Conservation (phyloP, 75 land plant genomes). For the Pinus taeda region DNA sequence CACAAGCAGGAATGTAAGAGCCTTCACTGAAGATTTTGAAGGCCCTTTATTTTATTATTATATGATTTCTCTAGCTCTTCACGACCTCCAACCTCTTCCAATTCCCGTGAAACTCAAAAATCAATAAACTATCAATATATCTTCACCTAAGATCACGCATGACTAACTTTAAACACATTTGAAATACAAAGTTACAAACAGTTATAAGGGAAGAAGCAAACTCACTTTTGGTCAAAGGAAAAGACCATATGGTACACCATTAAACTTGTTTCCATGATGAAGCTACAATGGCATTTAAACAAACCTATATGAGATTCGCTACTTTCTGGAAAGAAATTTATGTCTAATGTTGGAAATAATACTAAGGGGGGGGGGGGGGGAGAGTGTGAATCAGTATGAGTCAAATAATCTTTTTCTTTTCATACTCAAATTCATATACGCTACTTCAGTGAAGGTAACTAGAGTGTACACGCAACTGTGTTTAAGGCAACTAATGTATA, state of each 20-base stretch:
- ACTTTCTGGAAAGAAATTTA: not conserved
- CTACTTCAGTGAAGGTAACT: no score
- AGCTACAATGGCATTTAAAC: slow-evolving; percentile 35
- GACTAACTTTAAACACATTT: not conserved
- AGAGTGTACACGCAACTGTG: no score
- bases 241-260: slow-evolving; percentile 80
- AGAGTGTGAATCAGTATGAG: no score
- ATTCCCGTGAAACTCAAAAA: slow-evolving; percentile 39
- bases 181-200: not conserved
- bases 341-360: no score
- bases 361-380: no score
- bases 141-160: not conserved
- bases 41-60: slow-evolving; percentile 30
- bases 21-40: not conserved
- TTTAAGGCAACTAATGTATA: no score
- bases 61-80: slow-evolving; percentile 74
- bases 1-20: not conserved
- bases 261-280: slow-evolving; percentile 74
- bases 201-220: not conserved
- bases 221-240: slow-evolving; percentile 74
- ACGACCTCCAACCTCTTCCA: slow-evolving; percentile 64
- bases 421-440: no score
- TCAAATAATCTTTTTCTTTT: no score
- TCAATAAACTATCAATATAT: not conserved
- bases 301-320: not conserved